Evolutionary conservation across 495 filamentous ascomycete species (phyloP), one percentile per base, ranked within the genome.

Genomic region (Delitschia confertaspora): DNA sequence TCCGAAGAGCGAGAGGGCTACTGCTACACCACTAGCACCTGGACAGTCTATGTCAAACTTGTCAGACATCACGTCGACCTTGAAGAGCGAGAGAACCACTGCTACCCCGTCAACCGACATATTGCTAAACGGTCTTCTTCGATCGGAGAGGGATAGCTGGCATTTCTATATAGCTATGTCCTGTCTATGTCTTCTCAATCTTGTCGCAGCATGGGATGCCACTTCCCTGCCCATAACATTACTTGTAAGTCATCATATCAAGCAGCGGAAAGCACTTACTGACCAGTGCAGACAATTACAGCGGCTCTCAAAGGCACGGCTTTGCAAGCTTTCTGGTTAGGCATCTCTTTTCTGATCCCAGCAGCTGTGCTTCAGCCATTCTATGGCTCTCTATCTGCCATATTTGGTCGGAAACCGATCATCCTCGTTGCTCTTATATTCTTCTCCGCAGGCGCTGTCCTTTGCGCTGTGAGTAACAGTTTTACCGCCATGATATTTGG

Each of bases 201-300:
- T 85, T n/a, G 76, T 79, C 61, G 75, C 72, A 3, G 80, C 83
- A 17, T 64, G 85, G 24, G 83, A 88, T 61, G 78, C 77, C 0
- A 86, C 82, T 3, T 80, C 75, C 3, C 63, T 86, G 3, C 75
- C 75, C 6, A 78, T 86, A 24, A 82, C 82, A 3, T 53, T 87
- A 25, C 82, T 82, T 3, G 75, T 79, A 59, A 33, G 67, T 60
- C 6, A n/a, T 16, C 40, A 38, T 49, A 4, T 48, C 34, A 5
- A 8, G 19, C 13, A 1, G 8, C n/a, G 21, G 30, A 4, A 11
- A 1, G 10, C 13, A 45, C n/a, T 22, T 21, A 27, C 7, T 16
- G 10, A 34, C 23, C 1, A 13, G 37, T 24, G 13, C 33, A 70
- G 64, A 71, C 66, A 14, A 74, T 79, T 20, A 64, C 72, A 13